These are phyloP conservation scores for Saccharomycopsis amapae DNA, from an alignment of 805 yeast genomes.

Conservation along the genomic window DNA sequence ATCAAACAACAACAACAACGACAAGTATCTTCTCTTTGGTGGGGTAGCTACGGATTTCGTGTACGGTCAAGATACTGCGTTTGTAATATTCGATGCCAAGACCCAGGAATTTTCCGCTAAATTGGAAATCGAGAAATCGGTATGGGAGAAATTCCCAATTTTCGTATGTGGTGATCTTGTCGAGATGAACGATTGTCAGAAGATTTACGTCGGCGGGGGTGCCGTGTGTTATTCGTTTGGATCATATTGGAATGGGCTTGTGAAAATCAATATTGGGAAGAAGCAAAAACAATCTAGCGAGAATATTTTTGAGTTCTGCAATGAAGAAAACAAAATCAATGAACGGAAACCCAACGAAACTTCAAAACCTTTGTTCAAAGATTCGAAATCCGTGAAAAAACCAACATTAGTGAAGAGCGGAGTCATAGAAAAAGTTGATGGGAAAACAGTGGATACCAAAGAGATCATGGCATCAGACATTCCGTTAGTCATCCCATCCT, in stretches of 20 bases:
- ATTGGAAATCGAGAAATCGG: neutral
- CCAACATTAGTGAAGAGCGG: no score
- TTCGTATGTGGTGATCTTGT: slow-evolving; percentile 48
- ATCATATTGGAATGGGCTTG: slow-evolving; percentile 37
- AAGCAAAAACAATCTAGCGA: no score
- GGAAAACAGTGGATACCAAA: no score
- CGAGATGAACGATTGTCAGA: slow-evolving; percentile 14
- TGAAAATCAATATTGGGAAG: no score
- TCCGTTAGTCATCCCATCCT: no score
- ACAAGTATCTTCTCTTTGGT: slow-evolving; percentile 44
- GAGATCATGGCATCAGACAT: no score
- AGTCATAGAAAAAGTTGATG: no score
- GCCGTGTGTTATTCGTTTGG: slow-evolving; percentile 83
- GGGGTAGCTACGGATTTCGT: slow-evolving; percentile 42
- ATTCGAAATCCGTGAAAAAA: no score
- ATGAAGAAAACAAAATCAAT: no score
- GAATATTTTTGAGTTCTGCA: no score
- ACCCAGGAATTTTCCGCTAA: slow-evolving; percentile 10
- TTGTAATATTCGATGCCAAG: slow-evolving; percentile 32
- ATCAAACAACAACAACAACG: slow-evolving; percentile 19
- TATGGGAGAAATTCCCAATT: slow-evolving; percentile 40
- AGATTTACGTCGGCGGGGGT: slow-evolving; percentile 51
- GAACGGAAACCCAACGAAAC: no score
- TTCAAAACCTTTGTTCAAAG: no score
- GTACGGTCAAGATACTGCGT: slow-evolving; percentile 30